A percentile compares a stretch with the other conserved stretches of the same genome.
Evolutionary conservation across 345 rosid genomes (phyloP).

Genomic region (Sonneratia alba): DNA sequence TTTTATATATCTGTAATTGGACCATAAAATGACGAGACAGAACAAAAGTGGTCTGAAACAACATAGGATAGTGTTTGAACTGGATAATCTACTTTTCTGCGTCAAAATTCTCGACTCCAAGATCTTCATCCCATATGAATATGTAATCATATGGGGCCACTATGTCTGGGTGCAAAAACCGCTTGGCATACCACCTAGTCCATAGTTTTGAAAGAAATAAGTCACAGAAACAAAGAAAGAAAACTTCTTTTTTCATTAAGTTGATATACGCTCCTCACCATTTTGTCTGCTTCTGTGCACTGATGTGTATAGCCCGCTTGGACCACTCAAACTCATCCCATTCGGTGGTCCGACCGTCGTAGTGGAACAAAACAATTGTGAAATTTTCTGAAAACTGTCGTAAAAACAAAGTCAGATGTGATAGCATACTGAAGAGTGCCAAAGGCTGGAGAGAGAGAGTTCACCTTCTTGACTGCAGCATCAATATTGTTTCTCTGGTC

Average conservation of each 20-base stretch:
- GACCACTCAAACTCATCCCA: constrained; percentile 99
- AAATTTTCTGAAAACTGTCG: constrained; percentile 86
- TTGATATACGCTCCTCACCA: constrained; percentile 37
- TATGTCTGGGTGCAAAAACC: constrained; percentile 94
- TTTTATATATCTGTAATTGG: constrained; percentile 50
- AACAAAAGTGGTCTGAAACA: background rate
- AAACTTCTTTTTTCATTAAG: background rate
- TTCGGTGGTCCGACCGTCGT: constrained; percentile 77
- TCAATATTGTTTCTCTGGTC: constrained; percentile 71
- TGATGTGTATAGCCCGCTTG: constrained; percentile 82
- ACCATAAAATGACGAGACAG: background rate
- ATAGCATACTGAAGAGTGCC: background rate
- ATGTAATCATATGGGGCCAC: constrained; percentile 90
- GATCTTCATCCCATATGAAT: constrained; percentile 96
- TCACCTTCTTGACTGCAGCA: constrained; percentile 90
- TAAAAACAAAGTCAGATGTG: constrained; percentile 8
- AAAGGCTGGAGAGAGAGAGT: constrained; percentile 1
- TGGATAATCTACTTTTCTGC: constrained; percentile 49
- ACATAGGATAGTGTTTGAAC: background rate
- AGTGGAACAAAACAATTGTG: constrained; percentile 84
- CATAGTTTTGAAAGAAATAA: constrained; percentile 14
- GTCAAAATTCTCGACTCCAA: constrained; percentile 84
- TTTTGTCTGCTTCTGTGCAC: constrained; percentile 79
- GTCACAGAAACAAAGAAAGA: background rate
- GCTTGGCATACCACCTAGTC: constrained; percentile 98